Evolutionary conservation across 2,329 filamentous ascomycete species (phyloP), one percentile per base, ranked within the genome.

Genomic region (Clarireedia paspali): DNA sequence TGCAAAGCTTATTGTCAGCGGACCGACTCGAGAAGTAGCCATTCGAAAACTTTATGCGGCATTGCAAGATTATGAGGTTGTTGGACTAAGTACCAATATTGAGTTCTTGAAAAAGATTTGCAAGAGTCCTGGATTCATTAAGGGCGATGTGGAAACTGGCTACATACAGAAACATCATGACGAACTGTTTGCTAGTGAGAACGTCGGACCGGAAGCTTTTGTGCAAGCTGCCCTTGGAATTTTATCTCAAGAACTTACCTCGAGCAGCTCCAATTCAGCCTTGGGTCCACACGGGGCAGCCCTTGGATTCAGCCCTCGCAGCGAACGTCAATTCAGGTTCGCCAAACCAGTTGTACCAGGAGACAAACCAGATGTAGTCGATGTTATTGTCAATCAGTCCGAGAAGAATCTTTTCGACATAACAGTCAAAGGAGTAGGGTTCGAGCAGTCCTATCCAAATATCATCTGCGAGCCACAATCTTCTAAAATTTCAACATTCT

Each of bases 71-170:
- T 99, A 97, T 68, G 90, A 99, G 72, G 85, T 99, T 10, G 94
- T 92, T 2, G 94, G 94, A 0, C 82, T 95, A 6, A 87, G 89
- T 68, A 99, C 94, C 6, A 99, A 99, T 69, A 91, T 99, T 59
- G 94, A 97, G 70, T 99, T 99, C 68, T 74, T 99, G 57, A 97
- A 97, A 75, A 81, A 85, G 7, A 79, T 96, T 55, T 96, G 91
- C 70, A 80, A 83, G 47, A 91, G 88, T 58, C 80, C 82, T 0
- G 89, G 87, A 50, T 99, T 99, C 67, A 80, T 95, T 56, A 80
- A 81, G 10, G 94, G 92, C 7, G 84, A 94, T 20, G 91, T 99
- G 14, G 92, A 99, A 72, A 99, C 94, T 0, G 92, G 92, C 1
- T 99, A 96, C 69, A 97, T 99, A 62, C 85, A 91, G 54, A 96